Conservation (phyloP, 169 alveolate genomes). For the Plasmodium relictum region DNA sequence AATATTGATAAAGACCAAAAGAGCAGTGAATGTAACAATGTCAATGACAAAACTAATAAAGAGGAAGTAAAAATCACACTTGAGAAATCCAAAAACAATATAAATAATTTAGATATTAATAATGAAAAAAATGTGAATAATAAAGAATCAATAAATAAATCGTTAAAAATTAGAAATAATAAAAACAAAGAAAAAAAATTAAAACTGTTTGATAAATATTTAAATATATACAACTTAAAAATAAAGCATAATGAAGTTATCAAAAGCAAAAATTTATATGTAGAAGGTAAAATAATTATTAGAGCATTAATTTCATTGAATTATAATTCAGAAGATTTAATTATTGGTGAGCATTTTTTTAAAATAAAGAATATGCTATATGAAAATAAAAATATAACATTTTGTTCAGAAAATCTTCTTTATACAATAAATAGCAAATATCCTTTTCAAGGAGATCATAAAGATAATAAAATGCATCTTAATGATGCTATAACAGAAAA, state of each 20-base stretch:
- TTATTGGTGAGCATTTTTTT: slow-evolving; percentile 60
- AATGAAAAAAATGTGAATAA: neutral
- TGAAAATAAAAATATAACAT: slow-evolving; percentile 32
- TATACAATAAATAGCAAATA: slow-evolving; percentile 12
- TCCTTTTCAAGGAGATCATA: slow-evolving; percentile 1
- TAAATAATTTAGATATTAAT: no score
- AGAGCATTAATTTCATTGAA: slow-evolving; percentile 42
- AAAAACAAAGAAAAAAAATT: slow-evolving; percentile 1
- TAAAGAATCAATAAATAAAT: neutral
- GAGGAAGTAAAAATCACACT: neutral
- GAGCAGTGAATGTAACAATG: neutral
- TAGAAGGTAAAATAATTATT: slow-evolving; percentile 61
- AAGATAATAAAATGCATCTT: neutral
- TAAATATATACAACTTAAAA: slow-evolving; percentile 36
- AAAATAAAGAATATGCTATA: slow-evolving; percentile 46
- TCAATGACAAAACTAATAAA: neutral
- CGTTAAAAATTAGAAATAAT: neutral
- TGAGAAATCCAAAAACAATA: no score
- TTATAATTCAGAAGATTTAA: slow-evolving; percentile 33
- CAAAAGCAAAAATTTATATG: slow-evolving; percentile 8
- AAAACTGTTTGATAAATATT: neutral
- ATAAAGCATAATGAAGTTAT: slow-evolving; percentile 59
- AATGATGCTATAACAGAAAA: neutral
- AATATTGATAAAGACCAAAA: neutral
- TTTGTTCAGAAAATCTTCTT: slow-evolving; percentile 37